Evolutionary conservation across 2,329 filamentous ascomycete species (phyloP).

Genomic region (Colletotrichum sp.): DNA sequence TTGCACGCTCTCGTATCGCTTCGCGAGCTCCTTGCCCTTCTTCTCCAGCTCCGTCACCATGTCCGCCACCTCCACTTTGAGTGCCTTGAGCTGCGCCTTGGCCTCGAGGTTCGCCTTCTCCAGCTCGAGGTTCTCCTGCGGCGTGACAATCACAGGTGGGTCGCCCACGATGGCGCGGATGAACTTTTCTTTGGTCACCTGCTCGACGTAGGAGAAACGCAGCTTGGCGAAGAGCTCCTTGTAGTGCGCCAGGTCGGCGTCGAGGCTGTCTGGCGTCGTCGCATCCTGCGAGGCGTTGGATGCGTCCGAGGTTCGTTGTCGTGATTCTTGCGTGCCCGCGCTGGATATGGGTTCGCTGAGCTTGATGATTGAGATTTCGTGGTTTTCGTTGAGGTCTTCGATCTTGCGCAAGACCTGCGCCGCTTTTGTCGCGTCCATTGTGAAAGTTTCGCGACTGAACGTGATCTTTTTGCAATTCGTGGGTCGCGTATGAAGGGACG

Average conservation of each 20-base stretch:
- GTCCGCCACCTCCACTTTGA: constrained; percentile 79
- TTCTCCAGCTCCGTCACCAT: constrained; percentile 76
- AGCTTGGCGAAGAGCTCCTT: constrained; percentile 95
- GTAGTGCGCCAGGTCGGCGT: constrained; percentile 88
- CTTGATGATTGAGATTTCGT: constrained; percentile 75
- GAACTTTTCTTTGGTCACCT: constrained; percentile 98
- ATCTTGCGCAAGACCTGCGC: constrained; percentile 53
- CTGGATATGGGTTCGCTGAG: constrained; percentile 77
- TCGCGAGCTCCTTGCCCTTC: constrained; percentile 63
- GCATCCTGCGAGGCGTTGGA: constrained; percentile 69
- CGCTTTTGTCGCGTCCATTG: constrained; percentile 37
- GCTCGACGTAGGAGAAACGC: constrained; percentile 96
- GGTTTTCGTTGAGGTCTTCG: constrained; percentile 57
- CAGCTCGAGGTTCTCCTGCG: constrained; percentile 80
- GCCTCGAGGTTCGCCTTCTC: constrained; percentile 71
- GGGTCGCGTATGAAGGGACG: neutral
- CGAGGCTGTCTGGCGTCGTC: constrained; percentile 76
- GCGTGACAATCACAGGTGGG: constrained; percentile 83
- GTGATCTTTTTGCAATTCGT: neutral
- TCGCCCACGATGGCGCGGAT: constrained; percentile 91
- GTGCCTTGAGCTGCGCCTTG: constrained; percentile 78
- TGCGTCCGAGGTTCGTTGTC: constrained; percentile 73
- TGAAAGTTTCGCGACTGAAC: neutral
- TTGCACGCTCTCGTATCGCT: constrained; percentile 55
- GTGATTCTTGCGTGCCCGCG: constrained; percentile 42